Evolutionary conservation across 2,329 filamentous ascomycete genomes (phyloP), one percentile per base, ranked within the genome.

Genomic region (Gremmenia infestans): DNA sequence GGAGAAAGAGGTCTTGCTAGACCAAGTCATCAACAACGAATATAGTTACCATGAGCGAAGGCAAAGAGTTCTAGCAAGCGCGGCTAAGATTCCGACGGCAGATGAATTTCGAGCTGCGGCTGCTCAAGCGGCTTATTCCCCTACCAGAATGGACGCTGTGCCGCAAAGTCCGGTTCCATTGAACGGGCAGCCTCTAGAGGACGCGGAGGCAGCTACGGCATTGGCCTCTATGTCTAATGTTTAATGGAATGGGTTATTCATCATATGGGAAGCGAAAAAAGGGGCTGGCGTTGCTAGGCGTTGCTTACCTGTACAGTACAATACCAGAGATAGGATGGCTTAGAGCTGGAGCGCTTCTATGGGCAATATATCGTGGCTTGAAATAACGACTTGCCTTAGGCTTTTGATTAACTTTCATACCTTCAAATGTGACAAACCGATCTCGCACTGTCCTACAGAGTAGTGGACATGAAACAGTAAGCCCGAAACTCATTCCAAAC

Each of bases 1-100:
- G 14, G 84, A 89, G 72, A 93, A 93, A 72, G 89, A 94, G 72
- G 79, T 89, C 32, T 72, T 93, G 17, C 72, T 94, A n/a, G 82
- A 89, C 55, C 89, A 91, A 67, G 79, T 87, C 35, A 79, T 90
- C 63, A 72, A 79, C 65, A 79, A 76, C 65, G 89, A 93, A 69
- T 77, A 82, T 36, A 83, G 86, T 69, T 85, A 86, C 74, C 81
- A 85, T 63, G 75, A 79, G 55, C 76, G 83, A 52, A 78, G 82
- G 42, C 73, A 79, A 63, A 76, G 77, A 4, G 80, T 86, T 5
- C 72, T 85, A 22, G 74, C 73, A 2, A 77, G 76, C 9, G 71
- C 71, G 3, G 76, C 73, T 1, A 61, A 58, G 9, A 32, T 68
- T 36, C 62, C 61, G 49, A 57, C 51, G 6, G 61, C 59, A 8